Evolutionary conservation across 2,329 filamentous ascomycete genomes (phyloP), one percentile per base, ranked within the genome.

Genomic region (Aspergillus viridinutans): DNA sequence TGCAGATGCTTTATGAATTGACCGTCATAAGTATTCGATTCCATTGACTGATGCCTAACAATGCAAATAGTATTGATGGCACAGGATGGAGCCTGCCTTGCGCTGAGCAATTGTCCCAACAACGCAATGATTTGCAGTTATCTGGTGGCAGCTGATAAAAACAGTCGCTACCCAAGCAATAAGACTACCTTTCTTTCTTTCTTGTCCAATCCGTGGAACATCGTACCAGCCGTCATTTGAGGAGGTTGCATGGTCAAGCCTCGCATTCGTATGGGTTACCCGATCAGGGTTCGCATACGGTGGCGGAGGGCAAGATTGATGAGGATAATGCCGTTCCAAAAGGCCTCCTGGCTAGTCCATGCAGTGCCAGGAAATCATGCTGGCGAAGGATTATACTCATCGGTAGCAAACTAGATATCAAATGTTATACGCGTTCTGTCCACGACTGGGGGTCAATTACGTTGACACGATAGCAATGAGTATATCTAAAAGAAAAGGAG

Each of bases 251-350:
- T 14, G 12, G 14, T 52, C 20, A 12, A 32, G n/a, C 2, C n/a
- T 52, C 50, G 56, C 50, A 32, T 48, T 58, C 56, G 56, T 56
- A 58, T 45, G 7, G 4, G 26, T 56, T 7, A n/a, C 56, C 29
- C 38, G 20, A 50, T 32, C 8, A 7, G 56, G 50, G 20, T 28
- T 38, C 14, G 14, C 32, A 17, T 38, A 17, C 14, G 14, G 17
- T 3, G 7, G 14, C 32, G 32, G 5, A 35, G 32, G 32, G 32
- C 32, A 35, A 35, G 32, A 17, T 35, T 7, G 14, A 35, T 17
- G 14, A 35, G 32, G 5, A 1, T 35, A 35, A 17, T 35, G 12
- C 14, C 12, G 32, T 35, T 35, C 32, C 32, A 17, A 35, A 6
- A 35, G 5, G 32, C 32, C 5, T 12, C 12, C 14, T 35, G 14